phyloP scores from a whole-genome alignment of 345 rosid species.

The Noccaea bulbosa region DNA sequence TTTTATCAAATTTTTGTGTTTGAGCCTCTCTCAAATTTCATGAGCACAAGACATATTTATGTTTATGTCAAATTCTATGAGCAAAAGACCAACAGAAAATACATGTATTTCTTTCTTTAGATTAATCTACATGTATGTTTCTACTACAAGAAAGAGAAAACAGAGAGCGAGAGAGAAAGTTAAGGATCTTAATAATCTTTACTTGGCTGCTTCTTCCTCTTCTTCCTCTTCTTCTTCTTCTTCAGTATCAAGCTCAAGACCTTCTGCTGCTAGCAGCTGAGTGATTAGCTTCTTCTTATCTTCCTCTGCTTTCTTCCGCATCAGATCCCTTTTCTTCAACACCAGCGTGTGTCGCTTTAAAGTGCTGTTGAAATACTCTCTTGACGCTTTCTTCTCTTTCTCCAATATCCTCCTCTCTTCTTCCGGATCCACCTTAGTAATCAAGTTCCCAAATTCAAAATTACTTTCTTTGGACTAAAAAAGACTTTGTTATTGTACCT shows the following conservation, averaged over 20 bases:
- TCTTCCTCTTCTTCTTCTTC: conserved; percentile 73
- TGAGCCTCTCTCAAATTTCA: conserved; percentile 18
- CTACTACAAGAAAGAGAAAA: not conserved
- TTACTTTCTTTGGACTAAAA: not conserved
- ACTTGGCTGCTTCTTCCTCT: conserved; percentile 45
- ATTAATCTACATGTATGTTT: conserved; percentile 17
- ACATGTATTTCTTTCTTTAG: too few relatives aligned
- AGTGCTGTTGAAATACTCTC: conserved; percentile 64
- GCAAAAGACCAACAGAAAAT: too few relatives aligned
- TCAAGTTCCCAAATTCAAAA: not conserved
- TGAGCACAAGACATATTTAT: conserved; percentile 4
- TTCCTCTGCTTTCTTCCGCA: conserved; percentile 84
- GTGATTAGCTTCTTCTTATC: conserved; percentile 63
- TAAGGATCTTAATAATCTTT: not conserved
- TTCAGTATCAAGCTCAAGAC: conserved; percentile 84
- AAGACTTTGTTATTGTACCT: conserved; percentile 51
- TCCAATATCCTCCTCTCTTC: conserved; percentile 83
- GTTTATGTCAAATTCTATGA: too few relatives aligned
- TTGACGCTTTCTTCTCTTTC: conserved; percentile 82
- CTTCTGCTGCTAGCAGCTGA: conserved; percentile 88
- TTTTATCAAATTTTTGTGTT: conserved; percentile 12
- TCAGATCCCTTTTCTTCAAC: conserved; percentile 84
- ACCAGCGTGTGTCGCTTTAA: conserved; percentile 81
- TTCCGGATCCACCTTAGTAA: conserved; percentile 74
- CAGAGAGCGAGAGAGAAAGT: not conserved